Evolutionary conservation across 805 yeast species (phyloP).

Genomic region (Ogataea methylovora): DNA sequence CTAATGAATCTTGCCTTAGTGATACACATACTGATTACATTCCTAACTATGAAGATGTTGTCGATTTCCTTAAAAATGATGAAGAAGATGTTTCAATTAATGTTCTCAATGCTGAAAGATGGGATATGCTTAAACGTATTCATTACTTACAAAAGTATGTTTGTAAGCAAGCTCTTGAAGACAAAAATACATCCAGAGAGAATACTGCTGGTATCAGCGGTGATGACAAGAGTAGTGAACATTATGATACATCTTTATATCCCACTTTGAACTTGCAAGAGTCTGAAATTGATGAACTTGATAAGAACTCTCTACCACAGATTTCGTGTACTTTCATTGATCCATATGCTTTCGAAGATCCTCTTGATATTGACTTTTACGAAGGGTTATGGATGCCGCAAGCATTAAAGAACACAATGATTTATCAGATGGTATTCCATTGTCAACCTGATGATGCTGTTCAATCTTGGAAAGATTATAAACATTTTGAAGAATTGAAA

Average conservation of each 20-base stretch:
- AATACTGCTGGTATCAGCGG: neutral
- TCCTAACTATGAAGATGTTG: slow-evolving; percentile 53
- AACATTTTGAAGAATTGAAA: slow-evolving; percentile 52
- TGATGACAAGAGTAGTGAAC: too few species aligned
- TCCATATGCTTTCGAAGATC: slow-evolving; percentile 87
- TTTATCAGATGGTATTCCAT: slow-evolving; percentile 81
- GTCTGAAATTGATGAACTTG: slow-evolving; percentile 33
- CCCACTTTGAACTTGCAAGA: slow-evolving; percentile 33
- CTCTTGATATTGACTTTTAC: slow-evolving; percentile 71
- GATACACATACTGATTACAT: slow-evolving; percentile 32
- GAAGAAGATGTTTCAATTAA: slow-evolving; percentile 19
- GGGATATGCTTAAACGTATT: slow-evolving; percentile 65
- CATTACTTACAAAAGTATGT: slow-evolving; percentile 64
- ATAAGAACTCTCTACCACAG: slow-evolving; percentile 26
- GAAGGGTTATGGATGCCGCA: slow-evolving; percentile 80
- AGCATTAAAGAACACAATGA: slow-evolving; percentile 75
- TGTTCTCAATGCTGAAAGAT: slow-evolving; percentile 47
- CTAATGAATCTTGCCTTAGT: slow-evolving; percentile 34
- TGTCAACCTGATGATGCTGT: slow-evolving; percentile 94
- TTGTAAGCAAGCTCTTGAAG: neutral
- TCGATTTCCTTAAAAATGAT: slow-evolving; percentile 45
- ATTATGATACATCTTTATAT: neutral
- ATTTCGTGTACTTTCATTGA: slow-evolving; percentile 47
- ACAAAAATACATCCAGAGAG: neutral
- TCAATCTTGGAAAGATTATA: slow-evolving; percentile 85